Percentiles rank a stretch among this genome's conserved stretches.
Evolutionary conservation across 305 asterid species (phyloP).

Genomic region (Euphrasia arctica): DNA sequence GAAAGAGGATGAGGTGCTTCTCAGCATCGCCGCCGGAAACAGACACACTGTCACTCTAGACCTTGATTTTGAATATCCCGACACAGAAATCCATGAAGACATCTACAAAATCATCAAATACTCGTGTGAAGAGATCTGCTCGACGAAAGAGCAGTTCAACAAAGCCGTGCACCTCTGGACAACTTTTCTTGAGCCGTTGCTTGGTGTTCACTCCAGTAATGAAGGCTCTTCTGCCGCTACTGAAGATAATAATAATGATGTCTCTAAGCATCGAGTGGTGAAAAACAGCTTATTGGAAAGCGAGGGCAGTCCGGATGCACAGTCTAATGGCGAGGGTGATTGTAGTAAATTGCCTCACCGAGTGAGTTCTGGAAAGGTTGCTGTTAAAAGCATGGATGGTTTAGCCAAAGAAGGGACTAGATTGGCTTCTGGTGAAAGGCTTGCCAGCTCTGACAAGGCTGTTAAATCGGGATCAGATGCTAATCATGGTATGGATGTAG

Average conservation of each 20-base stretch:
- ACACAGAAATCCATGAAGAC: background rate
- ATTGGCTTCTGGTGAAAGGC: constrained; percentile 43
- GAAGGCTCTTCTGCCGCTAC: constrained; percentile 29
- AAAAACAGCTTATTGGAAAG: constrained; percentile 42
- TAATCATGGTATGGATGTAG: constrained; percentile 42
- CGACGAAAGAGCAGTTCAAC: background rate
- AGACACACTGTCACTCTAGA: background rate
- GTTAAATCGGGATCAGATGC: constrained; percentile 45
- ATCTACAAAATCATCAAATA: background rate
- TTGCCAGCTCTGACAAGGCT: constrained; percentile 41
- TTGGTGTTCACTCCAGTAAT: too few species aligned
- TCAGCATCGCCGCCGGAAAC: background rate
- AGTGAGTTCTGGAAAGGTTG: constrained; percentile 35
- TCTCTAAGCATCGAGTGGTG: constrained; percentile 38
- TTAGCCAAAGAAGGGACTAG: constrained; percentile 42
- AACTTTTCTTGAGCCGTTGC: too few species aligned
- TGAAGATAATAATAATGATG: constrained; percentile 48
- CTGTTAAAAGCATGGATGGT: constrained; percentile 39
- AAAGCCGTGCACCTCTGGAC: background rate
- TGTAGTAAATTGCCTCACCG: constrained; percentile 45
- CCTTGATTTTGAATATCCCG: background rate
- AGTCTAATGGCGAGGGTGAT: constrained; percentile 56
- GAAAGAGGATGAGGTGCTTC: background rate
- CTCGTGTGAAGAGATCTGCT: background rate
- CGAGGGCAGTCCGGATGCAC: constrained; percentile 56